phyloP scores from a whole-genome alignment of 164 flowering plant genomes.

The Vitis cinerea region DNA sequence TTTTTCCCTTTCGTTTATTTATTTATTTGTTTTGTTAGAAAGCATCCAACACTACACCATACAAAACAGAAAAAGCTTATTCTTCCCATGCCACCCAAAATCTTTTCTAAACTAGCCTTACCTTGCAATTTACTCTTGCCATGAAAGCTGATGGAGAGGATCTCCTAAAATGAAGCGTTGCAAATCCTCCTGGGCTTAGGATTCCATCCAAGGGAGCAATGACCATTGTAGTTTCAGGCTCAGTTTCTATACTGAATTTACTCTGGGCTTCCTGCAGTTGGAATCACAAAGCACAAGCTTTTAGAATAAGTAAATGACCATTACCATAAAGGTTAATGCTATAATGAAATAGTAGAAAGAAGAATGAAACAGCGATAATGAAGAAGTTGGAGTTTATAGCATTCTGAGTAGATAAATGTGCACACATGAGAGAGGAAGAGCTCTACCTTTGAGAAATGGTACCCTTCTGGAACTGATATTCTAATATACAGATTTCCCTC shows the following conservation, averaged over 20 bases:
- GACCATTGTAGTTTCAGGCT: slow-evolving; percentile 59
- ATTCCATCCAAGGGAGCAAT: slow-evolving; percentile 72
- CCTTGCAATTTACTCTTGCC: slow-evolving; percentile 86
- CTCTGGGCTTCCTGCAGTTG: slow-evolving; percentile 80
- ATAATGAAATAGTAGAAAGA: background rate
- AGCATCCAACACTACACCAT: no score
- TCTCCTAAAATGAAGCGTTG: slow-evolving; percentile 63
- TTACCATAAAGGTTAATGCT: slow-evolving; percentile 1
- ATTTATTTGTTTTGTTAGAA: no score
- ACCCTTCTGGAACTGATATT: slow-evolving; percentile 76
- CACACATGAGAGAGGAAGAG: slow-evolving; percentile 12
- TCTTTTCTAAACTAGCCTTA: slow-evolving; percentile 16
- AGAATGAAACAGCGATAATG: no score
- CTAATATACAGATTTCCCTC: slow-evolving; percentile 63
- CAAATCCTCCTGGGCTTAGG: slow-evolving; percentile 71
- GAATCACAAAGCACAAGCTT: slow-evolving; percentile 5
- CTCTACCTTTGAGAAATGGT: slow-evolving; percentile 93
- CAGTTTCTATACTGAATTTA: slow-evolving; percentile 68
- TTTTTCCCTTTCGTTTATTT: no score
- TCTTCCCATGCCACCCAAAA: no score
- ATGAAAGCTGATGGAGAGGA: slow-evolving; percentile 52
- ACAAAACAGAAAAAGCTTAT: no score
- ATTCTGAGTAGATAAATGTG: background rate
- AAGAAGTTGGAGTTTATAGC: no score
- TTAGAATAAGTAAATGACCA: background rate